Conservation (phyloP, 768 basidiomycete genomes). For the Rhizopogon sp. region DNA sequence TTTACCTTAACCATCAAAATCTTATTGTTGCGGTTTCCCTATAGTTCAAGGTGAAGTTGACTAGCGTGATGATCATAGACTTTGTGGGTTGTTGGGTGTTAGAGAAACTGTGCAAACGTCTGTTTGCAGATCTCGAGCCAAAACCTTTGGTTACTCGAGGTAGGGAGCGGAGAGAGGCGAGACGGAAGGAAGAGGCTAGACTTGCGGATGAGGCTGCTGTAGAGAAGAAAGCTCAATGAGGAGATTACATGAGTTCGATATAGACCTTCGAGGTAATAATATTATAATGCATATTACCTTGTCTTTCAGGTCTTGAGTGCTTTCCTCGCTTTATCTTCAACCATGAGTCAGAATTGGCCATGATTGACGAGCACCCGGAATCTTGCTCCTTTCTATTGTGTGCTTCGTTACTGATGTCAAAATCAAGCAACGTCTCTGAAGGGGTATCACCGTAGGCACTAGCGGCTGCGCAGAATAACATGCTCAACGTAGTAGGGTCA, state of each 20-base stretch:
- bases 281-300: background rate
- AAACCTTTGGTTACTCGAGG: constrained; percentile 82
- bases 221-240: constrained; percentile 35
- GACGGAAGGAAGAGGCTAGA: constrained; percentile 41
- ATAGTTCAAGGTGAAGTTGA: constrained; percentile 82
- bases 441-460: no score
- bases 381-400: no score
- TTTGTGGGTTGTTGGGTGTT: constrained; percentile 85
- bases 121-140: constrained; percentile 88
- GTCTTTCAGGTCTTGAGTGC: no score
- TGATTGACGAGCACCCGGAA: no score
- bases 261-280: background rate
- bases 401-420: no score
- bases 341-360: no score
- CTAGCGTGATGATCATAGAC: constrained; percentile 79
- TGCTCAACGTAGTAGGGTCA: no score
- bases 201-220: constrained; percentile 11
- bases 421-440: no score
- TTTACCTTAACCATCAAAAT: background rate
- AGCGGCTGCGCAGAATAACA: no score
- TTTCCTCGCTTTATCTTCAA: no score
- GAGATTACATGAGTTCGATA: background rate
- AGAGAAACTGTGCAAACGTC: constrained; percentile 74
- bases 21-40: background rate
- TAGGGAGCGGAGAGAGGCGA: constrained; percentile 68